Evolutionary conservation across 441 rosid species (phyloP).

Genomic region (Gossypium gossypioides): DNA sequence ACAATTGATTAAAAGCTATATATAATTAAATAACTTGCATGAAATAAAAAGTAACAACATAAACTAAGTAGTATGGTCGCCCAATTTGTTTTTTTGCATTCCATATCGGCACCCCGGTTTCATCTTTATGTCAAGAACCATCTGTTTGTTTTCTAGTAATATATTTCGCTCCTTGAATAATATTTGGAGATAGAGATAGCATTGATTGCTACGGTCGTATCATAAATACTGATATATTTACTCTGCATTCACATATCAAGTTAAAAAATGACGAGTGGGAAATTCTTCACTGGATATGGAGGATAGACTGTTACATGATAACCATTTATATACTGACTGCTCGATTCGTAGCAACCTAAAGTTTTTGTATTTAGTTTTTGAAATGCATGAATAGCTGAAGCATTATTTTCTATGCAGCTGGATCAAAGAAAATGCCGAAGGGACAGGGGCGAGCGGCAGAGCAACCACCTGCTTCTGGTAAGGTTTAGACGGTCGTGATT

Average conservation of each 20-base stretch:
- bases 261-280: not conserved
- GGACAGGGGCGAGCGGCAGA: slow-evolving; percentile 34
- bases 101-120: not conserved
- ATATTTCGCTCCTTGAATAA: not conserved
- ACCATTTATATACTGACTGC: not conserved
- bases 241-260: not conserved
- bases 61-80: not conserved
- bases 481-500: not conserved
- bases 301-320: not conserved
- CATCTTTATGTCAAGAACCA: not conserved
- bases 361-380: too few relatives aligned
- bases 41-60: not conserved
- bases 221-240: not conserved
- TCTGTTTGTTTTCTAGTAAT: not conserved
- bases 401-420: slow-evolving; percentile 28
- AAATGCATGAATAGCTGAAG: not conserved
- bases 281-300: too few relatives aligned
- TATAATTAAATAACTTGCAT: not conserved
- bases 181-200: not conserved
- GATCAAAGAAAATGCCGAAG: slow-evolving; percentile 52
- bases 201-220: not conserved
- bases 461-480: not conserved
- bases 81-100: not conserved
- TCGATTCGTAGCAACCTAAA: not conserved
- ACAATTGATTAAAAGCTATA: not conserved